These are phyloP conservation scores for Flaveria trinervia DNA, from an alignment of 129 eudicot species.

Conservation along the genomic window DNA sequence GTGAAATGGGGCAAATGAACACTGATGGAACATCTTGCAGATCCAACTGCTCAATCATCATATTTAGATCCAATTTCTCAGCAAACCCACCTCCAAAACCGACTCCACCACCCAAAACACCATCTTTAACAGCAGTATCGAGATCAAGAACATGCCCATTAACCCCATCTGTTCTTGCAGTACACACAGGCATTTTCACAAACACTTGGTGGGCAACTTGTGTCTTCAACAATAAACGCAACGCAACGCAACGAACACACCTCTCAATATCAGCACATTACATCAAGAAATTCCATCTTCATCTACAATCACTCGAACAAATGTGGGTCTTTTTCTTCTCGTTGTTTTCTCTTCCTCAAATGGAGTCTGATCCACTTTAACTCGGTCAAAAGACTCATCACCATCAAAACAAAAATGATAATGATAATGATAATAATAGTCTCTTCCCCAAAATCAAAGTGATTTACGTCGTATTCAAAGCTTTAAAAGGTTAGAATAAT, in stretches of 20 bases:
- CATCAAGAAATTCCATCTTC: slow-evolving; percentile 37
- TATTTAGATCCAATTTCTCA: slow-evolving; percentile 21
- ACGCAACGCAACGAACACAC: neutral
- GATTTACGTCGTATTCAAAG: slow-evolving; percentile 43
- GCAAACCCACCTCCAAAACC: slow-evolving; percentile 16
- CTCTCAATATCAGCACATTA: slow-evolving; percentile 27
- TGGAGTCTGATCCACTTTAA: slow-evolving; percentile 43
- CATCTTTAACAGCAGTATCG: slow-evolving; percentile 25
- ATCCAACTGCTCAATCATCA: slow-evolving; percentile 21
- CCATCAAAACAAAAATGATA: slow-evolving; percentile 35
- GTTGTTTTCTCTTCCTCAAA: neutral
- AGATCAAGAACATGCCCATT: slow-evolving; percentile 23
- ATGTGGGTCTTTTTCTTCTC: no score
- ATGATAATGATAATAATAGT: neutral
- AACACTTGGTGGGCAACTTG: slow-evolving; percentile 10
- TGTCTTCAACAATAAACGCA: neutral
- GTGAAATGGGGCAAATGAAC: slow-evolving; percentile 28
- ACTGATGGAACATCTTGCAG: slow-evolving; percentile 19
- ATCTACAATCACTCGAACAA: slow-evolving; percentile 25
- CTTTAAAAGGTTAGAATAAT: slow-evolving; percentile 43
- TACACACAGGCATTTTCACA: slow-evolving; percentile 19
- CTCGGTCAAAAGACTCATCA: slow-evolving; percentile 60
- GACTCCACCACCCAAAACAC: slow-evolving; percentile 21
- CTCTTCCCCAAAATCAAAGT: slow-evolving; percentile 38
- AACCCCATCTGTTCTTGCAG: neutral